Conservation (phyloP, 2,329 filamentous ascomycete genomes). For the Fusarium sp. region DNA sequence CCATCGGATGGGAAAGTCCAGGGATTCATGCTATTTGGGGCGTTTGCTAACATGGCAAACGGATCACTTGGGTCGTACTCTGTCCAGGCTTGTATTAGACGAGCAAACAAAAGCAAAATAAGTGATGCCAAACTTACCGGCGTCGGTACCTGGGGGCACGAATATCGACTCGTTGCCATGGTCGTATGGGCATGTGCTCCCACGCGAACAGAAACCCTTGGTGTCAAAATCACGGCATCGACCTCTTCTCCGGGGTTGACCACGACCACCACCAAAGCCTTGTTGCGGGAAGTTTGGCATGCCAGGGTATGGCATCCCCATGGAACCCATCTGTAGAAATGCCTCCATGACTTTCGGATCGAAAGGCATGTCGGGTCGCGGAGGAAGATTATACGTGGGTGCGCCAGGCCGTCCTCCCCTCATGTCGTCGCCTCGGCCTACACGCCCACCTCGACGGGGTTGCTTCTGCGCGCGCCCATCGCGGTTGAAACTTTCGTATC, state of each 20-base stretch:
- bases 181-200: conserved; percentile 73
- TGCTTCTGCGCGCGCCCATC: conserved; percentile 66
- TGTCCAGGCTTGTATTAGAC: conserved; percentile 28
- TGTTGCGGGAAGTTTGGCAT: conserved; percentile 53
- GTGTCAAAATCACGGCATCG: conserved; percentile 76
- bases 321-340: conserved; percentile 68
- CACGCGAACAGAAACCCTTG: conserved; percentile 76
- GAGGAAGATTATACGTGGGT: conserved; percentile 26
- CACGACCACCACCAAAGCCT: conserved; percentile 36
- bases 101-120: neutral
- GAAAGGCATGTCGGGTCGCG: conserved; percentile 52
- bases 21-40: conserved; percentile 26
- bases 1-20: conserved; percentile 38
- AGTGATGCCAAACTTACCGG: conserved; percentile 32
- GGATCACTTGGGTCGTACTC: conserved; percentile 49
- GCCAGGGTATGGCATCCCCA: conserved; percentile 54
- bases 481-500: conserved; percentile 37
- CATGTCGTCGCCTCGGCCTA: conserved; percentile 39
- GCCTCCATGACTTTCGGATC: conserved; percentile 70
- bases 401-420: conserved; percentile 29
- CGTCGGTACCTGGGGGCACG: conserved; percentile 44
- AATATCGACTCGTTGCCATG: conserved; percentile 66
- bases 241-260: conserved; percentile 50
- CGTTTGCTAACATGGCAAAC: conserved; percentile 34
- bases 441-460: conserved; percentile 61